Conservation (phyloP, 2,329 filamentous ascomycete genomes). For the Rhinocladiella similis region DNA sequence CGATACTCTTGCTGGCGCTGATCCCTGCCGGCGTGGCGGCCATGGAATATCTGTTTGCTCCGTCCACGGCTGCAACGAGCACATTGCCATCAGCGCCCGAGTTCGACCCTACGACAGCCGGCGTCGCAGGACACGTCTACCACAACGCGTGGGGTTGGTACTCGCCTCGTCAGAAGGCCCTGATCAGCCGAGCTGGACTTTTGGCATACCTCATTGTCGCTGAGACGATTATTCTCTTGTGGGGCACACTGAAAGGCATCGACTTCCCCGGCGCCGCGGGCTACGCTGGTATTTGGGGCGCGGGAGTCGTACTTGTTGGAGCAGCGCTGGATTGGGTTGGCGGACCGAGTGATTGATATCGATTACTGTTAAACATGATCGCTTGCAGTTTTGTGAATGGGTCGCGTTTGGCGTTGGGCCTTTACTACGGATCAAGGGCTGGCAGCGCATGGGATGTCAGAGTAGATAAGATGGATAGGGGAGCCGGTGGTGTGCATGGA, state of each 20-base stretch:
- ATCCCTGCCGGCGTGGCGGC: constrained; percentile 71
- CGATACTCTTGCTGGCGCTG: constrained; percentile 51
- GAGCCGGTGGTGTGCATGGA: no score
- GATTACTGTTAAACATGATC: not conserved
- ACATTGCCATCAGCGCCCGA: constrained; percentile 31
- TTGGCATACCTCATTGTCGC: constrained; percentile 47
- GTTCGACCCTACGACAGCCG: constrained; percentile 67
- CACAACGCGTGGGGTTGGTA: constrained; percentile 61
- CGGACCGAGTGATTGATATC: constrained; percentile 33
- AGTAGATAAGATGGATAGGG: no score
- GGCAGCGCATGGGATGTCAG: no score
- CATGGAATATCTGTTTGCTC: constrained; percentile 71
- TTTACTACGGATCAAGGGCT: no score
- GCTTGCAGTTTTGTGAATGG: no score
- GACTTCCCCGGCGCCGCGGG: constrained; percentile 67
- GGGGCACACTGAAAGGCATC: constrained; percentile 67
- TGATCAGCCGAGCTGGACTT: constrained; percentile 62
- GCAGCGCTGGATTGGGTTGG: constrained; percentile 55
- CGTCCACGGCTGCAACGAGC: constrained; percentile 51
- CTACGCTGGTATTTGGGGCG: constrained; percentile 76
- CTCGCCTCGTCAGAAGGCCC: constrained; percentile 60
- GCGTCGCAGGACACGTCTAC: constrained; percentile 66
- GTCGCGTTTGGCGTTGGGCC: no score
- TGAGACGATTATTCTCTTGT: constrained; percentile 65
- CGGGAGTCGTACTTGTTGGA: constrained; percentile 63